Conservation (phyloP, 2,329 filamentous ascomycete genomes). For the Paradendryphiella salina region DNA sequence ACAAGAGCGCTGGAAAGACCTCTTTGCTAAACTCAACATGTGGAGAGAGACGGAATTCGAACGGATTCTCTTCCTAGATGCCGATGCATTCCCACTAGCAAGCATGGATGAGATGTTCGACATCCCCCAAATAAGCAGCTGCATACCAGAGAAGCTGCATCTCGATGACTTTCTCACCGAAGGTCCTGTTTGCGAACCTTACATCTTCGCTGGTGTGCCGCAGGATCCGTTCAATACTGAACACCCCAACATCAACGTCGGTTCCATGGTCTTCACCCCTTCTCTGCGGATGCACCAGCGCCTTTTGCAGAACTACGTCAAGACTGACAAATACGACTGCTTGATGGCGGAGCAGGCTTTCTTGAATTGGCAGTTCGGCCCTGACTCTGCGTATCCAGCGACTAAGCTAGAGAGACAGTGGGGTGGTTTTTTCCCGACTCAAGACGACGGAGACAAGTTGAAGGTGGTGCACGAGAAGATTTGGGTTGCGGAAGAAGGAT, state of each 20-base stretch:
- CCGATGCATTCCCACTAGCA: constrained; percentile 39
- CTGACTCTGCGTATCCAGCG: constrained; percentile 34
- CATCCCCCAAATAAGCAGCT: constrained; percentile 23
- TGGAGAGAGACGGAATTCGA: constrained; percentile 40
- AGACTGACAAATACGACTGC: constrained; percentile 36
- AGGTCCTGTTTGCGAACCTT: constrained; percentile 34
- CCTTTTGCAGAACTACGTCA: constrained; percentile 40
- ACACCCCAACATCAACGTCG: constrained; percentile 37
- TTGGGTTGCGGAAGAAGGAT: constrained; percentile 27
- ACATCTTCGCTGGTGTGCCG: constrained; percentile 36
- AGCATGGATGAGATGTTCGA: constrained; percentile 41
- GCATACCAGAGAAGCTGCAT: constrained; percentile 26
- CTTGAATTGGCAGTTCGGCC: constrained; percentile 40
- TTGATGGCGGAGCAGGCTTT: constrained; percentile 43
- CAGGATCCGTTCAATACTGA: constrained; percentile 21
- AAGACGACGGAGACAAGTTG: constrained; percentile 29
- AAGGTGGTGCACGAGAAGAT: constrained; percentile 46
- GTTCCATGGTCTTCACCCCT: constrained; percentile 39
- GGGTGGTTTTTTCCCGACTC: constrained; percentile 32
- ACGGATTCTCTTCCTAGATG: constrained; percentile 41
- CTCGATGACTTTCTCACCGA: constrained; percentile 31
- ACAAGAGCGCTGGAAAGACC: constrained; percentile 38
- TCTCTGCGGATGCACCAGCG: constrained; percentile 36
- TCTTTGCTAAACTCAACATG: constrained; percentile 46
- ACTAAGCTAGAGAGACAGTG: constrained; percentile 31